Conservation (phyloP, 2,329 filamentous ascomycete genomes). For the Aspergillus awamori region DNA sequence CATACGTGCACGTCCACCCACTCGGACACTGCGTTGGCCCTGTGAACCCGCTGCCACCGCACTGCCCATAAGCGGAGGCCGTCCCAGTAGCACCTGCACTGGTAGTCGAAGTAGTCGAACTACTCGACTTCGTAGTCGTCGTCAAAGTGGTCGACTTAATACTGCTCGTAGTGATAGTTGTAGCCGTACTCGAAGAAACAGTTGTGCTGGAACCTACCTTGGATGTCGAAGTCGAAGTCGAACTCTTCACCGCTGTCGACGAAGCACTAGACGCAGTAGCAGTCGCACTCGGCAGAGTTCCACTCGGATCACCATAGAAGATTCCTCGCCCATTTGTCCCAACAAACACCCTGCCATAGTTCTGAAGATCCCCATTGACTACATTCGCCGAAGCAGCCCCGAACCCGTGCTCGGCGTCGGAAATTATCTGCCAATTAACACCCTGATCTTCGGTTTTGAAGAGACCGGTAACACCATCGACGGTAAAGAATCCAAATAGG, state of each 20-base stretch:
- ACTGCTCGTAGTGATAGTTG: conserved; percentile 10
- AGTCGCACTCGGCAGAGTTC: conserved; percentile 26
- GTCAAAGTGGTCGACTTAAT: conserved; percentile 15
- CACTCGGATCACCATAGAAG: conserved; percentile 32
- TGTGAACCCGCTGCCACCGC: conserved; percentile 22
- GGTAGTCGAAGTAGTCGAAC: conserved; percentile 2
- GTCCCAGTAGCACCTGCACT: conserved; percentile 1
- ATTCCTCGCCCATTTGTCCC: conserved; percentile 40
- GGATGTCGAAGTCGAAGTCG: not conserved
- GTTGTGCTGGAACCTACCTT: not conserved
- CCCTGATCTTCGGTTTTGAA: conserved; percentile 32
- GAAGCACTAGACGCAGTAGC: conserved; percentile 12
- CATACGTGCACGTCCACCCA: conserved; percentile 21
- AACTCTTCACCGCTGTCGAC: conserved; percentile 17
- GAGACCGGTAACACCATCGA: conserved; percentile 27
- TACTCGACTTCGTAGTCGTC: conserved; percentile 4
- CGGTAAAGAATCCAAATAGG: conserved; percentile 32
- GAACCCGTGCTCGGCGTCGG: conserved; percentile 31
- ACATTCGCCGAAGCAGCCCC: conserved; percentile 30
- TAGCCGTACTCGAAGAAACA: not conserved
- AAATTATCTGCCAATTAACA: conserved; percentile 32
- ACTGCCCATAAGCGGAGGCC: conserved; percentile 22
- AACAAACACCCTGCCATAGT: conserved; percentile 35
- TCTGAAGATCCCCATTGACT: conserved; percentile 30
- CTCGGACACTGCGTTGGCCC: conserved; percentile 20